Evolutionary conservation across 129 eudicot genomes (phyloP), one percentile per base, ranked within the genome.

Genomic region (Lactuca sativa): DNA sequence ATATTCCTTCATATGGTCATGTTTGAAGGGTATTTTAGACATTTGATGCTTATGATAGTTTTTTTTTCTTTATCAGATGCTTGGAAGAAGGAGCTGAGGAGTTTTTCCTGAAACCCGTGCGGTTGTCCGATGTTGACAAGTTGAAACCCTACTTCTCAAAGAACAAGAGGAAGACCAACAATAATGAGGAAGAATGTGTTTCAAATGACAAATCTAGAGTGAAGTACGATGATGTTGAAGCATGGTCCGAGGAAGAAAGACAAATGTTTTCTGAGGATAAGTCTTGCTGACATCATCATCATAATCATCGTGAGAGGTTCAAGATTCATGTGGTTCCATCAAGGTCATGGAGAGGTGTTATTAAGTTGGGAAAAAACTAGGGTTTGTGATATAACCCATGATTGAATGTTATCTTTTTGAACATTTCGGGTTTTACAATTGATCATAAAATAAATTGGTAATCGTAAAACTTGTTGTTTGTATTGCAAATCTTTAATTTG

Each of bases 51-150:
- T 40, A 32, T 16, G 3, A 8, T 41, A 17, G 57, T 64, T 57
- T 40, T 57, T 40, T 47, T 51, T 3, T 43, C 59, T 11, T 51
- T 34, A 13, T 6, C 62, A 84, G 91, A 75, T 90, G 97, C 78
- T 59, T 90, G 62, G 95, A 90, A 77, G 83, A 90, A 69, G 97
- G 97, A 38, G 95, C 97, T 4, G 88, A 90, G 18, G 92, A 90
- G 69, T 90, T 87, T 44, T 75, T 90, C 63, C 84, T 90, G 4
- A 90, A 90, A 58, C 97, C 95, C 2, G 95, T 90, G 37, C 81
- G 62, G 53, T 72, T 83, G 73, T 83, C 89, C 0, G 92, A 87
- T 63, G 97, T 90, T 17, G 82, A 85, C 62, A 90, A 87, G 75
- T 76, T 90, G 17, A 90, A 70, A 77, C 90, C 95, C 0, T 86